phyloP scores from a whole-genome alignment of 768 basidiomycete genomes.

The Lactarius hatsudake region DNA sequence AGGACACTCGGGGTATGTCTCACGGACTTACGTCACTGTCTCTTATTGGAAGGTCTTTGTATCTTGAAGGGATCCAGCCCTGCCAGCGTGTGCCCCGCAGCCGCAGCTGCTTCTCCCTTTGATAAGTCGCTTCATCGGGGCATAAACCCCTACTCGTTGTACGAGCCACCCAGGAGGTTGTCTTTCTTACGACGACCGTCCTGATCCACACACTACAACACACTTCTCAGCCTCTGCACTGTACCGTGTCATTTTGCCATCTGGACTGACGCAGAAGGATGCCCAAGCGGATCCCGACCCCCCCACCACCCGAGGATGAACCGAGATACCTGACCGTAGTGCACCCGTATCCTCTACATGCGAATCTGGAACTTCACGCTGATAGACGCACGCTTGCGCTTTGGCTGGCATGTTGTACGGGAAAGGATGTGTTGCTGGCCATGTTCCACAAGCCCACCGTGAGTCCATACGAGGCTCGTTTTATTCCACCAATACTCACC shows the following conservation, averaged over 20 bases:
- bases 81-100: not conserved
- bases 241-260: not conserved
- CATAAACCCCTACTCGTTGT: not conserved
- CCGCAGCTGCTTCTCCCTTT: not conserved
- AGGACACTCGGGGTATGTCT: too few relatives aligned
- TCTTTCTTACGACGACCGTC: too few relatives aligned
- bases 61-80: not conserved
- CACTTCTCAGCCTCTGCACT: not conserved
- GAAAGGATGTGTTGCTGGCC: slow-evolving; percentile 37
- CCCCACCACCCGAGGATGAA: slow-evolving; percentile 44
- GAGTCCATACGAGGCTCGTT: slow-evolving; percentile 26
- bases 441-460: slow-evolving; percentile 47
- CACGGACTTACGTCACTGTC: not conserved
- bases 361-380: slow-evolving; percentile 40
- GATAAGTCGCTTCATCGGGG: not conserved
- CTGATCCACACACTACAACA: too few relatives aligned
- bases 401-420: slow-evolving; percentile 45
- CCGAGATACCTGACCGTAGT: slow-evolving; percentile 46
- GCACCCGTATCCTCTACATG: slow-evolving; percentile 42
- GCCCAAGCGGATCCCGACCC: slow-evolving; percentile 44
- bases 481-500: not conserved
- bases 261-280: slow-evolving; percentile 28
- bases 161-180: too few relatives aligned
- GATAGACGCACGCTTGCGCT: slow-evolving; percentile 41
- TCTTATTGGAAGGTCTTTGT: not conserved